phyloP scores from a whole-genome alignment of 495 filamentous ascomycete genomes.

The Talaromyces wortmannii region DNA sequence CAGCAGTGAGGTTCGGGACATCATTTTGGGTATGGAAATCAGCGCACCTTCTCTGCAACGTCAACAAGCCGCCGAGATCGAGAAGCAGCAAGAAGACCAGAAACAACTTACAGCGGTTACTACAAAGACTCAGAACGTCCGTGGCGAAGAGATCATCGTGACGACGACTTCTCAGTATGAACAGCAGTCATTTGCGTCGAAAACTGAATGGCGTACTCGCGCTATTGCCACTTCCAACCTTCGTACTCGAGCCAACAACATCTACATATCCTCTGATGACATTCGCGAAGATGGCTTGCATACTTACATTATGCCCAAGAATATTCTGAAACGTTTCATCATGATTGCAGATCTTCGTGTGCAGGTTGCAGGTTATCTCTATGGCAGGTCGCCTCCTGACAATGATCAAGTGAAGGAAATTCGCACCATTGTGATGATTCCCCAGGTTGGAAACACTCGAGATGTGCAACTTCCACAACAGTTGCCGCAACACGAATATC shows the following conservation, averaged over 20 bases:
- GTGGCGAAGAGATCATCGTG: slow-evolving; percentile 96
- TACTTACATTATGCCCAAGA: slow-evolving; percentile 98
- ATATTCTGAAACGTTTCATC: slow-evolving; percentile 97
- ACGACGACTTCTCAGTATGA: slow-evolving; percentile 97
- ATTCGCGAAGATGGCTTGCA: slow-evolving; percentile 71
- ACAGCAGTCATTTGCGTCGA: slow-evolving; percentile 94
- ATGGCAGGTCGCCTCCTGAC: slow-evolving; percentile 86
- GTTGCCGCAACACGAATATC: slow-evolving; percentile 87
- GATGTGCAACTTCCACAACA: slow-evolving; percentile 90
- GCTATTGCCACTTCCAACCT: slow-evolving; percentile 96
- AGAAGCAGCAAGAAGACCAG: slow-evolving; percentile 97
- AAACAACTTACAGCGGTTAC: slow-evolving; percentile 95
- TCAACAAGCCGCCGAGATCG: slow-evolving; percentile 97
- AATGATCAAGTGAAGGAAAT: slow-evolving; percentile 97
- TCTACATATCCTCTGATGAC: slow-evolving; percentile 95
- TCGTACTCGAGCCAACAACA: slow-evolving; percentile 91
- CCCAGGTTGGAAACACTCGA: slow-evolving; percentile 90
- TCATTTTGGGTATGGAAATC: slow-evolving; percentile 99
- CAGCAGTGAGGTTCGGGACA: slow-evolving; percentile 93
- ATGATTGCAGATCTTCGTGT: slow-evolving; percentile 94
- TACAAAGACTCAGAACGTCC: slow-evolving; percentile 96
- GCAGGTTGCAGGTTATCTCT: slow-evolving; percentile 93
- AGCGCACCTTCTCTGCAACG: slow-evolving; percentile 96
- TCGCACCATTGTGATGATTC: slow-evolving; percentile 92
- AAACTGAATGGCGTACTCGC: slow-evolving; percentile 97